A percentile compares a stretch with the other conserved stretches of the same genome.
phyloP scores from a whole-genome alignment of 2,329 filamentous ascomycete species.

The Elsinoe perseae region DNA sequence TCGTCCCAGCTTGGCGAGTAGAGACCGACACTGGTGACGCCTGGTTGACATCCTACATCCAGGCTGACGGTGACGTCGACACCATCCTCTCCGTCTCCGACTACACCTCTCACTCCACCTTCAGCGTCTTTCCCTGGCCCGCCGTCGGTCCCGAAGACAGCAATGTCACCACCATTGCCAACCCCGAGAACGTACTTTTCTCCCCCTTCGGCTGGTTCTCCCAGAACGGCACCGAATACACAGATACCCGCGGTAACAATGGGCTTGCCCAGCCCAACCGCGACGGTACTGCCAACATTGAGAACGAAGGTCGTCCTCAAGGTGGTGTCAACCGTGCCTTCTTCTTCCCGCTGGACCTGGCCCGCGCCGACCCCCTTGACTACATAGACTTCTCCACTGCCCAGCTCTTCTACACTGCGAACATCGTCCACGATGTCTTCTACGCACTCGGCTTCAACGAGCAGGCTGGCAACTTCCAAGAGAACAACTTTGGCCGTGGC shows the following conservation, averaged over 20 bases:
- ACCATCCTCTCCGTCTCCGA: slow-evolving; percentile 49
- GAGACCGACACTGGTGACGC: slow-evolving; percentile 51
- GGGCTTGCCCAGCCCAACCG: slow-evolving; percentile 50
- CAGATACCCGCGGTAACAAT: slow-evolving; percentile 52
- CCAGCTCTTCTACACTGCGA: slow-evolving; percentile 55
- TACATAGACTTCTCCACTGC: slow-evolving; percentile 45
- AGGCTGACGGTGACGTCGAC: slow-evolving; percentile 48
- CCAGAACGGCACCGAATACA: slow-evolving; percentile 43
- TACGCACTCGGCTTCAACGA: slow-evolving; percentile 53
- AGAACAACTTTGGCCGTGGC: slow-evolving; percentile 48
- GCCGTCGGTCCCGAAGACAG: background rate
- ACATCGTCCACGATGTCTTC: slow-evolving; percentile 53
- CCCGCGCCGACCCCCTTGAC: slow-evolving; percentile 1
- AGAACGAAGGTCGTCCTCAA: slow-evolving; percentile 37
- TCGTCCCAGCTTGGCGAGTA: slow-evolving; percentile 50
- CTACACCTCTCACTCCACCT: slow-evolving; percentile 49
- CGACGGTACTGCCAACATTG: slow-evolving; percentile 37
- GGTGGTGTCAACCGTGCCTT: slow-evolving; percentile 11
- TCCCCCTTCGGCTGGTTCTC: slow-evolving; percentile 50
- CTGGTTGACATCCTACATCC: slow-evolving; percentile 53
- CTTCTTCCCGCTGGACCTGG: slow-evolving; percentile 10
- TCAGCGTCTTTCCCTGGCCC: slow-evolving; percentile 41
- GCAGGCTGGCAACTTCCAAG: slow-evolving; percentile 52
- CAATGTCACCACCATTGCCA: slow-evolving; percentile 36
- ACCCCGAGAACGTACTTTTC: slow-evolving; percentile 43